Evolutionary conservation across 768 basidiomycete species (phyloP).

Genomic region (Postia placenta): DNA sequence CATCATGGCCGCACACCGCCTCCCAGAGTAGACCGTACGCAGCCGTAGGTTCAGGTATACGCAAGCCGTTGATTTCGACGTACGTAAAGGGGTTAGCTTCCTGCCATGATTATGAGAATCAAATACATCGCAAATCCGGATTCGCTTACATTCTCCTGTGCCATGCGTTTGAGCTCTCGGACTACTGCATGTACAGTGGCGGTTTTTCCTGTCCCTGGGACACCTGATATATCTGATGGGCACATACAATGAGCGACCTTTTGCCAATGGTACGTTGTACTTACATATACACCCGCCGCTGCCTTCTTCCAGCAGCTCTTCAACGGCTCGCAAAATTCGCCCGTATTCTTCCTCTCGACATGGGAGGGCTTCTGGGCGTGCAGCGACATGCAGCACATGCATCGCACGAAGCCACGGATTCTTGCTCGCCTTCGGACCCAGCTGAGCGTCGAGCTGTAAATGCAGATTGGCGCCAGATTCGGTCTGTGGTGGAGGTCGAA

Average conservation of each 20-base stretch:
- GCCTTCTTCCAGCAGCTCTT: conserved; percentile 84
- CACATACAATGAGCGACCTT: not conserved
- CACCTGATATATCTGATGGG: conserved; percentile 84
- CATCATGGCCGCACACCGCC: conserved; percentile 77
- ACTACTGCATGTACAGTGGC: conserved; percentile 95
- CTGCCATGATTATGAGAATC: conserved; percentile 32
- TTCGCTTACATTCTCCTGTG: conserved; percentile 61
- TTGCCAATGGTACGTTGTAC: not conserved
- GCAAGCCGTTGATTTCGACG: conserved; percentile 95
- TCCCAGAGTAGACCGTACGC: conserved; percentile 94
- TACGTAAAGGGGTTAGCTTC: conserved; percentile 94
- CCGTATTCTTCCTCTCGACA: conserved; percentile 85
- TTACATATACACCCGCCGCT: conserved; percentile 93
- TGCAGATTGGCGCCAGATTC: conserved; percentile 28
- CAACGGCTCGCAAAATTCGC: conserved; percentile 67
- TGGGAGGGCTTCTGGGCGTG: conserved; percentile 83
- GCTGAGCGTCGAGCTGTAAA: conserved; percentile 20
- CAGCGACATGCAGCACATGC: conserved; percentile 89
- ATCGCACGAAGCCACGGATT: conserved; percentile 86
- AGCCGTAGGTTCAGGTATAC: conserved; percentile 86
- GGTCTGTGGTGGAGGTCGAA: conserved; percentile 29
- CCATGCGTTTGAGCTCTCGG: conserved; percentile 85
- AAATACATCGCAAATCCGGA: not conserved
- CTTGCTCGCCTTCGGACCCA: conserved; percentile 20
- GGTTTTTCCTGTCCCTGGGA: conserved; percentile 98